Evolutionary conservation across 768 basidiomycete species (phyloP).

Genomic region (Boletus patriciae): DNA sequence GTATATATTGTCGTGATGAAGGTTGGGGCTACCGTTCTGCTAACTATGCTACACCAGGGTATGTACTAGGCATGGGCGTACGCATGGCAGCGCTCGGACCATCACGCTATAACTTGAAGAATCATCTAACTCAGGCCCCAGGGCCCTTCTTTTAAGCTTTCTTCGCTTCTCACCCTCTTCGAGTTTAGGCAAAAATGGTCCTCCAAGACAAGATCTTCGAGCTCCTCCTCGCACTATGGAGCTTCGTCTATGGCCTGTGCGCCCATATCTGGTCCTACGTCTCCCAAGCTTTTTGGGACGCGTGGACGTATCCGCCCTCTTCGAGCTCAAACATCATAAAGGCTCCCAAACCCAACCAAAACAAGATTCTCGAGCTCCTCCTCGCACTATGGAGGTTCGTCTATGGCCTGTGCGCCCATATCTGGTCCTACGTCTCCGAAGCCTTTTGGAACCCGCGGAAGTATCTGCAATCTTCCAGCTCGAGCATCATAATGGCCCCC

Average conservation of each 20-base stretch:
- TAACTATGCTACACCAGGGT: too few relatives aligned
- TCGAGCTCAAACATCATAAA: not conserved
- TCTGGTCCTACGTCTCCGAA: too few relatives aligned
- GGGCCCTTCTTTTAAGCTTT: too few relatives aligned
- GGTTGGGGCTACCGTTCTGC: too few relatives aligned
- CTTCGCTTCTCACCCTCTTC: too few relatives aligned
- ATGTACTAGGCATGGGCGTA: too few relatives aligned
- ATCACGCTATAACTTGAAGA: not conserved
- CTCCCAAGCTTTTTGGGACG: slow-evolving; percentile 4
- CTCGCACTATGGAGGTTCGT: slow-evolving; percentile 6
- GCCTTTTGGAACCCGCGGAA: too few relatives aligned
- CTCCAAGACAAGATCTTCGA: slow-evolving; percentile 11
- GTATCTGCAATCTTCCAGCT: not conserved
- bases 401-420: not conserved
- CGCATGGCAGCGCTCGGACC: too few relatives aligned
- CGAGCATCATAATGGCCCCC: not conserved
- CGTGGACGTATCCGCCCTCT: slow-evolving; percentile 16
- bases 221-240: slow-evolving; percentile 10
- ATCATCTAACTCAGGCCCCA: not conserved
- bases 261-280: slow-evolving; percentile 9
- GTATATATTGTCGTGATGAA: too few relatives aligned
- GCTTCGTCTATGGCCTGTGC: not conserved
- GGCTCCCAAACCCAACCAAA: slow-evolving; percentile 15
- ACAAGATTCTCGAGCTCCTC: slow-evolving; percentile 14
- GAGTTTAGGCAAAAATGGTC: too few relatives aligned